These are phyloP conservation scores for Cyberlindnera bimundalis DNA, from an alignment of 805 yeast species.

Conservation along the genomic window DNA sequence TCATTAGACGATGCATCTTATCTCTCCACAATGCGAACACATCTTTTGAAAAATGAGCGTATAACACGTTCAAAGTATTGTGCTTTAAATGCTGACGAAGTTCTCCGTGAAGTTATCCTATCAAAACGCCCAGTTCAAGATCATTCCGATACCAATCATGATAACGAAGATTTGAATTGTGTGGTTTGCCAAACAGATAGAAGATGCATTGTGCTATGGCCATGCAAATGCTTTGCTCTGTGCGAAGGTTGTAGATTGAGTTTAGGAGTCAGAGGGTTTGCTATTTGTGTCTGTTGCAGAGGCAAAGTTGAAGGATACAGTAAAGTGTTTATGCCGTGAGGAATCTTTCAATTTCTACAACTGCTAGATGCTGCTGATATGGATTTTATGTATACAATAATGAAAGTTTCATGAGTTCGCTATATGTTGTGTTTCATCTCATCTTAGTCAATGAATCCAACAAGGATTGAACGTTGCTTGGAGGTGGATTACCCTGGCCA, in stretches of 20 bases:
- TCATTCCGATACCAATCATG: constrained; percentile 17
- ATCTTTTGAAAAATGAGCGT: constrained; percentile 24
- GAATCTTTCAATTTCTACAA: not conserved
- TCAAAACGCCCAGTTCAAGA: constrained; percentile 24
- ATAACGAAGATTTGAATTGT: constrained; percentile 47
- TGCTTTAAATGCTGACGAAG: constrained; percentile 26
- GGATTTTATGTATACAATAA: not conserved
- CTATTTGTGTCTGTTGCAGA: constrained; percentile 84
- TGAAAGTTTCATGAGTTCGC: too few relatives aligned
- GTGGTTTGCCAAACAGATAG: constrained; percentile 77
- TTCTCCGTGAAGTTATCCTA: constrained; percentile 29
- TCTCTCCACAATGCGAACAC: constrained; percentile 16
- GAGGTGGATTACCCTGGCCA: not conserved
- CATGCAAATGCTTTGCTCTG: constrained; percentile 84
- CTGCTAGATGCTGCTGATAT: not conserved
- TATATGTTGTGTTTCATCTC: too few relatives aligned
- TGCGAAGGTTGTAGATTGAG: constrained; percentile 82
- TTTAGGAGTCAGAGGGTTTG: constrained; percentile 67
- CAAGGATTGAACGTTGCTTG: constrained; percentile 33
- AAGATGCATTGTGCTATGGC: constrained; percentile 85
- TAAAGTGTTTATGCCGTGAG: constrained; percentile 32
- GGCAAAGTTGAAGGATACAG: constrained; percentile 59
- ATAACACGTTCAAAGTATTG: constrained; percentile 36
- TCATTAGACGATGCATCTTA: constrained; percentile 20
- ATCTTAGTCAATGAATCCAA: constrained; percentile 37